Percentiles rank a stretch among this genome's conserved stretches.
These are phyloP conservation scores for Ogataea chonburiensis DNA, from an alignment of 805 yeast species.

Conservation along the genomic window DNA sequence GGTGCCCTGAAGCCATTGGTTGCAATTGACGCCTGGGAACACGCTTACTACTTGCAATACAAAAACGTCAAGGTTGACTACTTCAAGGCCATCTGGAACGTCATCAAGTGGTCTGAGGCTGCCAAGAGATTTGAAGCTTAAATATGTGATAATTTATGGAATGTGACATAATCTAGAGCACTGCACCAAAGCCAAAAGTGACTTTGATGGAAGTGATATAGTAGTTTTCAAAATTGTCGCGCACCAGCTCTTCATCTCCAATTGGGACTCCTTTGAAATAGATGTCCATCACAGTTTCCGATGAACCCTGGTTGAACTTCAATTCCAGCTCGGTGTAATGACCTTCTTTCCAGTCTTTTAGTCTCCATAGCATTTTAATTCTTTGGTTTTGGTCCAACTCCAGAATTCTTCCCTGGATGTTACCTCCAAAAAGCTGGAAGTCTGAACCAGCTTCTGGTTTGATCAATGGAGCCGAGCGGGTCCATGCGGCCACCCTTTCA, in stretches of 20 bases:
- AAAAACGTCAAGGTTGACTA: conserved; percentile 89
- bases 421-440: conserved; percentile 83
- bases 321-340: conserved; percentile 72
- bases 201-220: conserved; percentile 86
- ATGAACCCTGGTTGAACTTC: conserved; percentile 69
- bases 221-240: conserved; percentile 82
- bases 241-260: conserved; percentile 90
- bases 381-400: conserved; percentile 56
- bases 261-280: conserved; percentile 87
- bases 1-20: conserved; percentile 70
- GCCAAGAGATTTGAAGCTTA: conserved; percentile 59
- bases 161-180: conserved; percentile 43
- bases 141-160: conserved; percentile 1
- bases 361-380: conserved; percentile 81
- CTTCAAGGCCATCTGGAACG: conserved; percentile 93
- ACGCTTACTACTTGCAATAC: conserved; percentile 92
- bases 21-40: conserved; percentile 97
- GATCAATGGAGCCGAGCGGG: conserved; percentile 67
- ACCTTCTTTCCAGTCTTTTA: conserved; percentile 84
- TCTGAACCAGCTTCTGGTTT: conserved; percentile 58
- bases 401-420: conserved; percentile 67
- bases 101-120: conserved; percentile 91
- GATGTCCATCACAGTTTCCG: conserved; percentile 80
- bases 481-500: conserved; percentile 84
- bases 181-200: conserved; percentile 96